These are phyloP conservation scores for Candida chilensis DNA, from an alignment of 805 yeast species.

Conservation along the genomic window DNA sequence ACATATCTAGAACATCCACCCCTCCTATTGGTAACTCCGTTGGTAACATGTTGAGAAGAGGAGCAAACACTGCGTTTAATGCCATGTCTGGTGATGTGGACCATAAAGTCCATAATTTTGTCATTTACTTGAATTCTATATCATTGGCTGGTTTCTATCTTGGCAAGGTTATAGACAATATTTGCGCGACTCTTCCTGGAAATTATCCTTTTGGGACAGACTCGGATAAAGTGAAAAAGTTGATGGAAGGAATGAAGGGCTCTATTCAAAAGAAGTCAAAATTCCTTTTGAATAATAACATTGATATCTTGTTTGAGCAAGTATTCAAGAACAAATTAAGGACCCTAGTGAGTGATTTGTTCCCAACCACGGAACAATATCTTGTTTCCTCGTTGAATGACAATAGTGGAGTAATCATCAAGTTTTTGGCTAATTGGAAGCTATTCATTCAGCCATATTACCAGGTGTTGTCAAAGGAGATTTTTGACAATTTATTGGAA, in stretches of 20 bases:
- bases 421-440: constrained; percentile 60
- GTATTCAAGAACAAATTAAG: constrained; percentile 33
- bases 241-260: constrained; percentile 12
- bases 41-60: constrained; percentile 26
- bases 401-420: constrained; percentile 23
- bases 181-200: constrained; percentile 17
- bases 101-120: constrained; percentile 45
- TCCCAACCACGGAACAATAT: constrained; percentile 13
- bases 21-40: too few relatives aligned
- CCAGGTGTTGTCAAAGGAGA: constrained; percentile 43
- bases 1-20: too few relatives aligned
- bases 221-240: constrained; percentile 11
- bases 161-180: constrained; percentile 36
- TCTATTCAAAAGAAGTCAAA: constrained; percentile 13
- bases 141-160: constrained; percentile 55
- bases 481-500: constrained; percentile 39
- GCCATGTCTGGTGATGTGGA: constrained; percentile 30
- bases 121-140: constrained; percentile 66
- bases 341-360: constrained; percentile 32
- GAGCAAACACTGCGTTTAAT: constrained; percentile 26
- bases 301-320: constrained; percentile 38
- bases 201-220: constrained; percentile 29
- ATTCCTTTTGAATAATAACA: constrained; percentile 22
- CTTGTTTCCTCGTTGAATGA: too few relatives aligned
- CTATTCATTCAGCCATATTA: constrained; percentile 55